Evolutionary conservation across 2,329 filamentous ascomycete genomes (phyloP).

Genomic region (Endoconidiophora laricicola): DNA sequence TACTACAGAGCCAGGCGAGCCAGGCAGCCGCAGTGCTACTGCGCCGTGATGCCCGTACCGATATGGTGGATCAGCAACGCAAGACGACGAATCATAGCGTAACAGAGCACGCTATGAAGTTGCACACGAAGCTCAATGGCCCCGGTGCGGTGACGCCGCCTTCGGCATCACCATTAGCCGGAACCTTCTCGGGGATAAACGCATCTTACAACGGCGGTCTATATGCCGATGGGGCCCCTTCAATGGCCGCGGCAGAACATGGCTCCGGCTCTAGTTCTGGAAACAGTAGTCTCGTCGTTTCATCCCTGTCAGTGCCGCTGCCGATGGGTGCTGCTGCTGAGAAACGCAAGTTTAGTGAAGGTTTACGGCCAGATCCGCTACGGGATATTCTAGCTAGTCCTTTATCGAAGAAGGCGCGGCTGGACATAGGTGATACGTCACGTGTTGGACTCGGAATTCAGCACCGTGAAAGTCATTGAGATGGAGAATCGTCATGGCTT

Average conservation of each 20-base stretch:
- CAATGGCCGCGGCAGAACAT: too few relatives aligned
- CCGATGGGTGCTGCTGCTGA: constrained; percentile 8
- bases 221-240: too few relatives aligned
- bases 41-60: constrained; percentile 39
- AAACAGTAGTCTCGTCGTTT: neutral
- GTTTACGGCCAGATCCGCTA: constrained; percentile 19
- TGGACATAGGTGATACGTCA: neutral
- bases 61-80: constrained; percentile 24
- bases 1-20: constrained; percentile 40
- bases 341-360: constrained; percentile 13
- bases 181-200: too few relatives aligned
- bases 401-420: constrained; percentile 1
- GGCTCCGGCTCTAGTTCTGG: too few relatives aligned
- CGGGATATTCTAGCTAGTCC: constrained; percentile 9
- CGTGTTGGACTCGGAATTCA: neutral
- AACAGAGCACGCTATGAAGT: constrained; percentile 1
- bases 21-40: constrained; percentile 50
- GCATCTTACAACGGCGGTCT: too few relatives aligned
- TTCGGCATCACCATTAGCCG: too few relatives aligned
- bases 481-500: too few relatives aligned
- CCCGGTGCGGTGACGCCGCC: neutral
- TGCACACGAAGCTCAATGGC: constrained; percentile 5
- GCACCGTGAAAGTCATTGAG: too few relatives aligned
- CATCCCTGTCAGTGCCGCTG: neutral
- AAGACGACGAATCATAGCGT: neutral